Percentiles rank a stretch among this genome's conserved stretches.
phyloP scores from a whole-genome alignment of 139 green algal species.

The Chlorella sp. region DNA sequence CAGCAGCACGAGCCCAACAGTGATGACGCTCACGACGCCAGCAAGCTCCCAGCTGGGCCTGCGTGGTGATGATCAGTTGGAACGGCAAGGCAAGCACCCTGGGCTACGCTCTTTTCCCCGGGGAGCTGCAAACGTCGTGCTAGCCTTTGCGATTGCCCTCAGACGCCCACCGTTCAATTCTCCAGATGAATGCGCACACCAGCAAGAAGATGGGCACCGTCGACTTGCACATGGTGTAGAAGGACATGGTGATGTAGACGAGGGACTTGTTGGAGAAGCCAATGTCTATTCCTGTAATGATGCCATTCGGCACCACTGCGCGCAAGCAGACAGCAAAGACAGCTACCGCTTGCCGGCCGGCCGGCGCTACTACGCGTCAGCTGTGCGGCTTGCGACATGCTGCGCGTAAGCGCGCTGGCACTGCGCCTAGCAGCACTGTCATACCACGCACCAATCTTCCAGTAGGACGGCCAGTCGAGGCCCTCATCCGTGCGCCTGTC shows the following conservation, averaged over 20 bases:
- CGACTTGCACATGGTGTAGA: conserved; percentile 97
- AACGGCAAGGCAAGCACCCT: too few relatives aligned
- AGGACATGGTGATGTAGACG: conserved; percentile 82
- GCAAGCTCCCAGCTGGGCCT: conserved; percentile 67
- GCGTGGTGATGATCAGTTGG: too few relatives aligned
- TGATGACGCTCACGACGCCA: conserved; percentile 75
- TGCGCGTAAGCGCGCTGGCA: too few relatives aligned
- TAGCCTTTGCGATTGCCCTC: too few relatives aligned
- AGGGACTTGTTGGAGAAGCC: conserved; percentile 88
- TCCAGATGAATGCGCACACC: conserved; percentile 85
- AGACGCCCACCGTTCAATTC: conserved; percentile 65
- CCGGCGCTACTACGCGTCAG: too few relatives aligned
- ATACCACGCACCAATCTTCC: conserved; percentile 36
- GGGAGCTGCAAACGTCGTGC: too few relatives aligned
- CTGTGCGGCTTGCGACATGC: too few relatives aligned
- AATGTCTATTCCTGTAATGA: conserved; percentile 87
- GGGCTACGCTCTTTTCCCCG: too few relatives aligned
- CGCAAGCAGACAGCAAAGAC: too few relatives aligned
- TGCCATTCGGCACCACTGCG: conserved; percentile 83
- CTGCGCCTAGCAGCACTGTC: too few relatives aligned
- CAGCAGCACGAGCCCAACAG: conserved; percentile 71
- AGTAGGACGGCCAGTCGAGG: conserved; percentile 55
- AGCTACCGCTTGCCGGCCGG: too few relatives aligned
- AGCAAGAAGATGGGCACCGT: conserved; percentile 91
- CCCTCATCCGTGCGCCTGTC: conserved; percentile 20